Percentiles rank a stretch among this genome's conserved stretches.
Conservation (phyloP, 768 basidiomycete species). For the Dioszegia aurantiaca region DNA sequence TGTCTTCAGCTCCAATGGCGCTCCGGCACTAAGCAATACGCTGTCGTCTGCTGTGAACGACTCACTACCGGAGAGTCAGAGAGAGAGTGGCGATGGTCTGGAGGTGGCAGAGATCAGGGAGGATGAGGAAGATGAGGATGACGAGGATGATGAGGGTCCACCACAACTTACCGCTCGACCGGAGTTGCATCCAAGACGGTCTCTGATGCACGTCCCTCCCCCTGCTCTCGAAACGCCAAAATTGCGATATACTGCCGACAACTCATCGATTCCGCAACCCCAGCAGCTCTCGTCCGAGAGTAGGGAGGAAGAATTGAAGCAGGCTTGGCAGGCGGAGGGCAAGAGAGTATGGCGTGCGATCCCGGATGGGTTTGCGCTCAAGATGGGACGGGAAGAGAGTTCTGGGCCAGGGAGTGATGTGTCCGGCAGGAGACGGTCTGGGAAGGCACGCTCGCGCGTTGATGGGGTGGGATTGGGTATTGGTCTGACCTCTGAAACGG, state of each 20-base stretch:
- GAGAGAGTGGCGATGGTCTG: background rate
- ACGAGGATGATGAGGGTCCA: background rate
- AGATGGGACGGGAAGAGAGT: background rate
- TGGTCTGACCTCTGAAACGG: slow-evolving; percentile 1
- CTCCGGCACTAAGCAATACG: background rate
- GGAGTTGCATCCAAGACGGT: slow-evolving; percentile 7
- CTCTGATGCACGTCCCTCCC: slow-evolving; percentile 7
- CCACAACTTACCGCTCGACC: slow-evolving; percentile 13
- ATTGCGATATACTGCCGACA: background rate
- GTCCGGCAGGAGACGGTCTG: background rate
- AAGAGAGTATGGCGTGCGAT: slow-evolving; percentile 19
- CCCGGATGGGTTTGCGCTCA: slow-evolving; percentile 19
- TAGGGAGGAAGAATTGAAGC: slow-evolving; percentile 22
- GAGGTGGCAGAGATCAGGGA: background rate
- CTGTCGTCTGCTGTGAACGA: background rate
- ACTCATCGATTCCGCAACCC: background rate
- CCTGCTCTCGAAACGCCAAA: too few species aligned
- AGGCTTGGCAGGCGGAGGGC: slow-evolving; percentile 28
- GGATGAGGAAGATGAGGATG: slow-evolving; percentile 2
- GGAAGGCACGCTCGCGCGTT: background rate
- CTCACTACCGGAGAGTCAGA: too few species aligned
- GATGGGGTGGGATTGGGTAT: slow-evolving; percentile 3
- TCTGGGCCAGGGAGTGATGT: slow-evolving; percentile 4
- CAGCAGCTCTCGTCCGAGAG: background rate
- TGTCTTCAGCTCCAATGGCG: background rate